Evolutionary conservation across 2,329 filamentous ascomycete species (phyloP), one percentile per base, ranked within the genome.

Genomic region (Plectosphaerella cucumerina): DNA sequence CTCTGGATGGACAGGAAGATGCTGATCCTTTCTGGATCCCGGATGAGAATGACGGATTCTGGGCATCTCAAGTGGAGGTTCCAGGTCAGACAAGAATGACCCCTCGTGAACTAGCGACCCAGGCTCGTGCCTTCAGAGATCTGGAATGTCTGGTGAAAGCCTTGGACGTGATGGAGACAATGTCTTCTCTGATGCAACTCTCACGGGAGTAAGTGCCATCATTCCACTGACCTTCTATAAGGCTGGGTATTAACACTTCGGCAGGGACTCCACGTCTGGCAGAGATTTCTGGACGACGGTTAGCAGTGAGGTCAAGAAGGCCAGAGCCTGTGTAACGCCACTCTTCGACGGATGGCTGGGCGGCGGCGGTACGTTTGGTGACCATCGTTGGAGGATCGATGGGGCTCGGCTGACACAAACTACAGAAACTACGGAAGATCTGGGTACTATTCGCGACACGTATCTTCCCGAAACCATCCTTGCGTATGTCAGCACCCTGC

Each of bases 401-500:
- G 35, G 35, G 6, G 12, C 3, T 37, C 35, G 3, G 14, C 35
- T 37, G n/a, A 37, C 35, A 42, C 11, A 20, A 17, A 3, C 9
- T 17, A 17, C 39, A 39, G 45, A 47, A 14, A 22, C 21, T 12
- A 10, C 5, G 17, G 65, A 74, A 15, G 82, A 89, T 50, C 78
- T 90, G 45, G 70, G 70, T 45, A 70, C 76, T 21, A 81, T 97
- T 48, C 84, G 91, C 57, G 80, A 84, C 50, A 81, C 82, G 0
- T 97, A 96, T 67, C 77, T 99, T 3, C 92, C 94, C 2, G 91
- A 97, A 65, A 81, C 89, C 17, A 76, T 96, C 41, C 78, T 99
- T 47, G 89, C 88, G 3, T 97, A 94, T 65, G 83, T 94, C 63
- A 86, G 82, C 60, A 85, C 88, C 2, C 74, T 97, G 47, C 88